Evolutionary conservation across 306 rosid species (phyloP), one percentile per base, ranked within the genome.

Genomic region (Cucurbita pepo): DNA sequence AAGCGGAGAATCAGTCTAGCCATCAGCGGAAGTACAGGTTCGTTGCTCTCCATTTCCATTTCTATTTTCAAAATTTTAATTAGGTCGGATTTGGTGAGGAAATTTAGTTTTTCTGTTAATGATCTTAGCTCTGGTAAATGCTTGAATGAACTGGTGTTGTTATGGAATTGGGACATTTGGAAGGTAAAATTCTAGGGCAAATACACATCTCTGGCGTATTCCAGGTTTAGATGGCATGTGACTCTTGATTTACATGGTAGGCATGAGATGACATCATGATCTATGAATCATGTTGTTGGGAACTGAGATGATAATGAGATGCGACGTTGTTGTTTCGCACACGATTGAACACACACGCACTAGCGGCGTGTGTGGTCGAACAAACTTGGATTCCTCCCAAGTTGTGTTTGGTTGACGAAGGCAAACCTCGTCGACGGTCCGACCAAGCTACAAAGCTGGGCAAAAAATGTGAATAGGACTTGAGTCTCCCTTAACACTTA

Each of bases 1-100:
- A 94, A 87, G 98, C 98, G 70, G 98, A 94, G 84, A 91, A 85
- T 66, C 88, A 87, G 80, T 83, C 89, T 83, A 81, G 75, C 5
- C 83, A 86, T 71, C 89, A 86, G 37, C 86, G 85, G 21, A 94
- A 91, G 79, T 94, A 90, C 83, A 94, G 90, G 97, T 94, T 66
- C 21, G 45, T 61, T 59, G 66, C 16, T 5, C 15, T 47, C 19
- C 4, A 4, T 36, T 37, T 52, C 5, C 5, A 0, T 5, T 2
- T 19, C n/a, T 43, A 3, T 9, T 56, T 77, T 56, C 51, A 0
- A n/a, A 40, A 8, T 40, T 50, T 16, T 63, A n/a, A 9, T 41
- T 40, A 18, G 51, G 22, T 37, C 12, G 10, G 47, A 7, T 15
- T 61, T 1, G 25, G 12, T 61, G 47, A n/a, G 67, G 67, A 61